Base-by-base conservation (phyloP, 148 eudicot species). In the Chenopodium suecicum region DNA sequence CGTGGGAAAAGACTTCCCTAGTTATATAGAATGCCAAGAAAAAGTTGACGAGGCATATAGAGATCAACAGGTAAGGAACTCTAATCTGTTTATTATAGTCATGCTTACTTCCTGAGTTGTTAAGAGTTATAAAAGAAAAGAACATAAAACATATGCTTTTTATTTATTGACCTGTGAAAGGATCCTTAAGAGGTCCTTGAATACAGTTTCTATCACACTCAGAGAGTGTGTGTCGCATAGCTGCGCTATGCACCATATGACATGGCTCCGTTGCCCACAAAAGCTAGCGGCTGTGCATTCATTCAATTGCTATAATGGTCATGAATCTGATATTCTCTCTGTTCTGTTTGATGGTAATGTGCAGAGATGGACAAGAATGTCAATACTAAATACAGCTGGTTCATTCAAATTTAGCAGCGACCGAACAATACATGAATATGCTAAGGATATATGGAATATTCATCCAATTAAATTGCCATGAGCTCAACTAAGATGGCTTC, bases 1-100 rank as follows among this genome's bases (percentile, higher is more conserved):
- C 31, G 97, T 92, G 32, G 97, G 94, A 47, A 91, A 92, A 82
- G 97, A 92, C 86, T 92, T 92, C 63, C 97, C 97, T 6, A 90
- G 91, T 74, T 92, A 92, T 84, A 83, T 91, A 37, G 90, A 92
- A 86, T 92, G 97, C 90, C 97, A 92, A 83, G 93, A 92, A 74
- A 85, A 89, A 82, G 94, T 92, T 66, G 93, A 92, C 44, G 89
- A 90, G 76, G 92, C 91, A 54, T 92, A 92, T 83, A 83, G 79
- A 76, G 97, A 92, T 79, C 94, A 91, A 80, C 85, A 66, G 91
- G 97, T 92, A 71, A 88, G 86, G 84, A n/a, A 11, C 50, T 74
- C 76, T 25, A 9, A 9, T 48, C 19, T 23, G 13, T 74, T 50
- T 19, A 25, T 74, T 22, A 48, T 50, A 47, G 76, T 5, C 62